Base-by-base conservation (phyloP, 257 asterid species). In the Perilla frutescens region DNA sequence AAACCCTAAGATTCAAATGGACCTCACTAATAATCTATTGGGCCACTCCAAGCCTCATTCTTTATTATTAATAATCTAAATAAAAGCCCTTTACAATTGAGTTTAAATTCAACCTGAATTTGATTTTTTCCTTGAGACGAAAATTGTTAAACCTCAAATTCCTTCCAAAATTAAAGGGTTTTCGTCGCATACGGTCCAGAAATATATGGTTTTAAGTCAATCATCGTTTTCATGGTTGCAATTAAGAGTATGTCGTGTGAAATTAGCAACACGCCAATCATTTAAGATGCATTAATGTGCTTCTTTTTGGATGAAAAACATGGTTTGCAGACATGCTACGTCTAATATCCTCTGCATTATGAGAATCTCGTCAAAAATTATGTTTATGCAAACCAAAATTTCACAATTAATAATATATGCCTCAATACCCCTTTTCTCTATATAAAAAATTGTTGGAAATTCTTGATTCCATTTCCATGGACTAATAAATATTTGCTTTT, bases 281-380 rank as follows among this genome's bases (percentile, higher is more conserved):
- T 20, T 20, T 20, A 70, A 3, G 96, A 91, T 49, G 85, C 96
- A 14, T 20, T 20, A 20, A 3, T 90, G 32, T 91, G 98, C 83
- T 91, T 94, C 84, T 87, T 90, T 68, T 68, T 93, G 83, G 98
- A 90, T 20, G 86, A 86, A 62, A 75, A 77, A 9, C 76, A 74
- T 70, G 98, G 97, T 2, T 61, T 85, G 0, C 72, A 61, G 45
- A 79, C 76, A 4, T 72, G 89, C 1, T 93, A 80, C 14, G 91
- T 93, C 59, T 97, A 89, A 45, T 57, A 84, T 71, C 98, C 96
- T 3, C 98, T 90, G 69, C 76, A 82, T 5, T 93, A 37, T 56
- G 76, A 93, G 26, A 20, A 20, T 62, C 10, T 70, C 65, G 73
- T 80, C 62, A 77, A 85, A 69, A 85, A 87, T 63, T 96, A 93